Percentiles rank a stretch among this genome's conserved stretches.
phyloP scores from a whole-genome alignment of 805 yeast species.

The Pichia eremophila region DNA sequence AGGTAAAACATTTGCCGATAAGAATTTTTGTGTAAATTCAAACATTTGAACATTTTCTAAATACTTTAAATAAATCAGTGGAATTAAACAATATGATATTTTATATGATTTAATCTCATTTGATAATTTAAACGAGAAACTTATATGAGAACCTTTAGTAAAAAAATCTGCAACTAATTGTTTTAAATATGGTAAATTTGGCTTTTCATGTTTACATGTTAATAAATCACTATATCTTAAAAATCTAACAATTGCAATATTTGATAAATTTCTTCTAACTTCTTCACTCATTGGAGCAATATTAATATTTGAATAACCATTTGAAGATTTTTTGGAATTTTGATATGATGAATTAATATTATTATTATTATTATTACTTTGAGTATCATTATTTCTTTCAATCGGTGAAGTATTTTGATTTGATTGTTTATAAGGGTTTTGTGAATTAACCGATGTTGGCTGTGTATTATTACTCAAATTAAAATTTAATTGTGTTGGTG shows the following conservation, averaged over 20 bases:
- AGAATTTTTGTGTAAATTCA: constrained; percentile 40
- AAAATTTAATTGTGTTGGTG: not conserved
- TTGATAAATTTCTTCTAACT: constrained; percentile 29
- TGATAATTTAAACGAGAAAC: constrained; percentile 37
- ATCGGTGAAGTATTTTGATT: not conserved
- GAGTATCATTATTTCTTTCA: not conserved
- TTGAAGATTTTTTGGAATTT: not conserved
- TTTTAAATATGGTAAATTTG: constrained; percentile 42
- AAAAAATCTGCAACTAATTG: constrained; percentile 41
- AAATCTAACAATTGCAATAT: constrained; percentile 41
- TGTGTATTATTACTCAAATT: not conserved
- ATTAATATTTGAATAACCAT: not conserved
- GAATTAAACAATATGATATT: constrained; percentile 54
- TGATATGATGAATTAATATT: not conserved
- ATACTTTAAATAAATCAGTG: constrained; percentile 47
- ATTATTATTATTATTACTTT: too few species aligned
- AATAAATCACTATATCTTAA: constrained; percentile 41
- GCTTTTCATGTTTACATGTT: constrained; percentile 26
- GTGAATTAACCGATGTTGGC: constrained; percentile 7
- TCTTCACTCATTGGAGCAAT: constrained; percentile 10
- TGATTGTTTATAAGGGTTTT: constrained; percentile 12
- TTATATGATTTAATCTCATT: constrained; percentile 50
- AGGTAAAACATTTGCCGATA: constrained; percentile 43
- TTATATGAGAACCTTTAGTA: constrained; percentile 39
- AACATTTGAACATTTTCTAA: constrained; percentile 43